phyloP scores from a whole-genome alignment of 2,329 filamentous ascomycete genomes.

The Fusarium citri region DNA sequence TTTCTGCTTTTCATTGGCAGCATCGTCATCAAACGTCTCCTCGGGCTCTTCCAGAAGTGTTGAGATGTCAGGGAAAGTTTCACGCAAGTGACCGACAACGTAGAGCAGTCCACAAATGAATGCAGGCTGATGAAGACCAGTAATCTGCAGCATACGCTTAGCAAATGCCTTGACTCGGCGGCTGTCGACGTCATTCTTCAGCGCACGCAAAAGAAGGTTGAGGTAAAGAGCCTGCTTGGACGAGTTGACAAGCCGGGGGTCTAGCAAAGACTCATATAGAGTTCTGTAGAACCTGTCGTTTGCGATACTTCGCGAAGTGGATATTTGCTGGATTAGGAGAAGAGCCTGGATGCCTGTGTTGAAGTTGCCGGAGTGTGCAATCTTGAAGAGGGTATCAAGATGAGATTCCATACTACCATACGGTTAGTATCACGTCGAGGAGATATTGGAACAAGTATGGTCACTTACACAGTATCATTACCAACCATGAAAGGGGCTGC shows the following conservation, averaged over 20 bases:
- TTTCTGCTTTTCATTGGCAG: conserved; percentile 48
- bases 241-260: conserved; percentile 86
- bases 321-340: conserved; percentile 93
- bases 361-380: conserved; percentile 98
- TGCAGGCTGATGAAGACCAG: conserved; percentile 88
- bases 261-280: conserved; percentile 92
- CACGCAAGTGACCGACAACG: conserved; percentile 83
- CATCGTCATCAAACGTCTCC: conserved; percentile 74
- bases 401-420: conserved; percentile 79
- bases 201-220: conserved; percentile 86
- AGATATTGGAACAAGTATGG: background rate
- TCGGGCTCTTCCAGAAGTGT: conserved; percentile 85
- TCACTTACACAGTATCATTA: conserved; percentile 74
- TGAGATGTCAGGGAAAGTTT: conserved; percentile 82
- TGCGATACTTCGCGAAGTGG: conserved; percentile 80
- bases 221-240: conserved; percentile 97
- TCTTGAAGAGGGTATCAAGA: conserved; percentile 92
- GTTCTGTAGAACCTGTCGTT: conserved; percentile 95
- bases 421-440: conserved; percentile 23
- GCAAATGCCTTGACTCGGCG: conserved; percentile 95
- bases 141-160: conserved; percentile 89
- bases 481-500: conserved; percentile 92
- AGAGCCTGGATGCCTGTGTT: conserved; percentile 98
- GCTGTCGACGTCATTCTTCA: conserved; percentile 91
- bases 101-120: conserved; percentile 96